Percentiles rank a stretch among this genome's conserved stretches.
These are phyloP conservation scores for Hirschfeldia incana DNA, from an alignment of 345 rosid genomes.

Conservation along the genomic window DNA sequence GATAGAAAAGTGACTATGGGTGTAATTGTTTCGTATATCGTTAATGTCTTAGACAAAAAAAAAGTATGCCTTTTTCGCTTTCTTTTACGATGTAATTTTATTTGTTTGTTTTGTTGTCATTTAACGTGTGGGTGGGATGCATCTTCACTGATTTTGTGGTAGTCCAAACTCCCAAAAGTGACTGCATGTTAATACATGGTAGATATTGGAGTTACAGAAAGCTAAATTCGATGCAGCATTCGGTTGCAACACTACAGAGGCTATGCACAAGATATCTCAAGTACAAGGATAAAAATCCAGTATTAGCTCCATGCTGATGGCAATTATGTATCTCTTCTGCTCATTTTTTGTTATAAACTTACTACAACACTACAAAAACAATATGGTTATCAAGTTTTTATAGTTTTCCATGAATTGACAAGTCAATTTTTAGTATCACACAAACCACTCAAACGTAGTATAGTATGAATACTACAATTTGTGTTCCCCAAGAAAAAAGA, in stretches of 20 bases:
- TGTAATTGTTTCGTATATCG: too few relatives aligned
- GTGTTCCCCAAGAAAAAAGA: too few relatives aligned
- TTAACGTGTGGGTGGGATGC: not conserved
- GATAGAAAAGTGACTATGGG: too few relatives aligned
- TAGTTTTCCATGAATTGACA: not conserved
- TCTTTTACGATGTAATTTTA: not conserved
- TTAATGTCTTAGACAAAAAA: too few relatives aligned
- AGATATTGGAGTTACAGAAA: constrained; percentile 42
- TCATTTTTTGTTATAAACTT: constrained; percentile 9
- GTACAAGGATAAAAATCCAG: constrained; percentile 59
- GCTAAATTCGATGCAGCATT: constrained; percentile 86
- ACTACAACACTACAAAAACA: not conserved
- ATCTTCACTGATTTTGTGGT: not conserved
- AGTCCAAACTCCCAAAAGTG: constrained; percentile 4
- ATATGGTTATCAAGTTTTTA: not conserved
- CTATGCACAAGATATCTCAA: constrained; percentile 45
- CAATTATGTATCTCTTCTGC: not conserved
- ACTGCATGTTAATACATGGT: not conserved
- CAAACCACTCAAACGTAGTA: too few relatives aligned
- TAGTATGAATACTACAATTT: too few relatives aligned
- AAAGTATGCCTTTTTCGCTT: not conserved
- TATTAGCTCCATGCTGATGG: constrained; percentile 50
- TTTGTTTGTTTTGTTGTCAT: not conserved
- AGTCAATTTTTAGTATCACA: too few relatives aligned
- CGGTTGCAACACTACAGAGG: not conserved